These are phyloP conservation scores for Hordeum marinum DNA, from an alignment of 176 grass and related monocot genomes.

Conservation along the genomic window DNA sequence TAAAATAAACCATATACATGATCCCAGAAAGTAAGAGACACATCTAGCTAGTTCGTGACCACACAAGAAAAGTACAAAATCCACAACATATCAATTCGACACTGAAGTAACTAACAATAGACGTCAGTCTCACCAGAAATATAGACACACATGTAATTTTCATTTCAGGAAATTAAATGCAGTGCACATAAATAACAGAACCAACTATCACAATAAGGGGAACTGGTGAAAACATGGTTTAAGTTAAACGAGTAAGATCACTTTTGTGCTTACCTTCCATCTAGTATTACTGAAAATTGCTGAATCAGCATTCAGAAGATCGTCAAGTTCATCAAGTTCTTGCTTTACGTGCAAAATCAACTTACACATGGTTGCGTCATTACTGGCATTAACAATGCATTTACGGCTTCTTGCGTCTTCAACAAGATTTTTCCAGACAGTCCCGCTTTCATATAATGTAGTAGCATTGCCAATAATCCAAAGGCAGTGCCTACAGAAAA, in stretches of 20 bases:
- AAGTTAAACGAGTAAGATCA: not conserved
- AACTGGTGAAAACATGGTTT: not conserved
- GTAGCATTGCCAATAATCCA: slow-evolving; percentile 71
- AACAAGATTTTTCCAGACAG: slow-evolving; percentile 55
- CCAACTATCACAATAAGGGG: no score
- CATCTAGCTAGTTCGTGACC: no score
- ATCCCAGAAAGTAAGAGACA: no score
- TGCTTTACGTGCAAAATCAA: slow-evolving; percentile 53
- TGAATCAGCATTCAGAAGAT: slow-evolving; percentile 66
- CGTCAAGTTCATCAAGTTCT: slow-evolving; percentile 63
- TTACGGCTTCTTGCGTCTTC: slow-evolving; percentile 34
- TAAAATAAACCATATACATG: no score
- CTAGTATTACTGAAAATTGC: slow-evolving; percentile 47
- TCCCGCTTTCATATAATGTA: slow-evolving; percentile 42
- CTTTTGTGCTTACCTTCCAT: slow-evolving; percentile 61
- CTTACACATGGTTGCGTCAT: slow-evolving; percentile 36
- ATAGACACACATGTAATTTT: not conserved
- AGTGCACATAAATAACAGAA: not conserved
- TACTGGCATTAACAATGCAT: slow-evolving; percentile 40
- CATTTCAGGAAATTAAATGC: not conserved
- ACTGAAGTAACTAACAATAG: not conserved
- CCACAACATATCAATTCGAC: no score
- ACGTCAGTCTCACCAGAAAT: not conserved
- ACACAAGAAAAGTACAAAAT: no score
- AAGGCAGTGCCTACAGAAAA: slow-evolving; percentile 63